phyloP scores from a whole-genome alignment of 345 rosid species.

The Lagerstroemia speciosa region DNA sequence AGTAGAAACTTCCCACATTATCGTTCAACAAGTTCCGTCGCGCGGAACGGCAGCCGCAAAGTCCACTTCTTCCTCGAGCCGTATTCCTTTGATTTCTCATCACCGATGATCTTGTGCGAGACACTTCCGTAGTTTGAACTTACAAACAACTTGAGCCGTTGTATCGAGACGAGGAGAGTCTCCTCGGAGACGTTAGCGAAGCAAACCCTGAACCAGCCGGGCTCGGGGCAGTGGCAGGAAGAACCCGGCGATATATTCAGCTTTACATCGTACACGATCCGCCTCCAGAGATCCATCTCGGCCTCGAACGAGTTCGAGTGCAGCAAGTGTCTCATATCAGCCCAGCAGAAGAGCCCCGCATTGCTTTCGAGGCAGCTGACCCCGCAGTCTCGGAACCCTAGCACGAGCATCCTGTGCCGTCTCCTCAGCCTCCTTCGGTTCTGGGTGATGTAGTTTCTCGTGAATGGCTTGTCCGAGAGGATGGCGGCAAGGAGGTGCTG shows the following conservation, averaged over 20 bases:
- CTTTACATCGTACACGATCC: slow-evolving; percentile 23
- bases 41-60: too few species aligned
- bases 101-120: too few species aligned
- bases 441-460: not conserved
- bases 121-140: too few species aligned
- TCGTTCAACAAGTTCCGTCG: too few species aligned
- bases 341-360: slow-evolving; percentile 34
- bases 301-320: slow-evolving; percentile 23
- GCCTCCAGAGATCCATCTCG: slow-evolving; percentile 31
- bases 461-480: slow-evolving; percentile 10
- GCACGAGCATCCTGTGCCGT: slow-evolving; percentile 12
- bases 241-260: slow-evolving; percentile 30
- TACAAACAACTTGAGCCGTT: not conserved
- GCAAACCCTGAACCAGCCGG: slow-evolving; percentile 30
- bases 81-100: too few species aligned
- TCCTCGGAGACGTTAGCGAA: slow-evolving; percentile 17
- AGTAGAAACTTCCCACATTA: too few species aligned
- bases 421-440: slow-evolving; percentile 4
- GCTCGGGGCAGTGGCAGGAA: slow-evolving; percentile 32
- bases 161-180: not conserved
- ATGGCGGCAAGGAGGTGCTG: slow-evolving; percentile 31
- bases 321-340: slow-evolving; percentile 24
- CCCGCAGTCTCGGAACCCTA: slow-evolving; percentile 22
- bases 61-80: too few species aligned
- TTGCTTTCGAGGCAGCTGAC: slow-evolving; percentile 24